Evolutionary conservation across 2,329 filamentous ascomycete genomes (phyloP), one percentile per base, ranked within the genome.

Genomic region (Emergomyces pasteurianus): DNA sequence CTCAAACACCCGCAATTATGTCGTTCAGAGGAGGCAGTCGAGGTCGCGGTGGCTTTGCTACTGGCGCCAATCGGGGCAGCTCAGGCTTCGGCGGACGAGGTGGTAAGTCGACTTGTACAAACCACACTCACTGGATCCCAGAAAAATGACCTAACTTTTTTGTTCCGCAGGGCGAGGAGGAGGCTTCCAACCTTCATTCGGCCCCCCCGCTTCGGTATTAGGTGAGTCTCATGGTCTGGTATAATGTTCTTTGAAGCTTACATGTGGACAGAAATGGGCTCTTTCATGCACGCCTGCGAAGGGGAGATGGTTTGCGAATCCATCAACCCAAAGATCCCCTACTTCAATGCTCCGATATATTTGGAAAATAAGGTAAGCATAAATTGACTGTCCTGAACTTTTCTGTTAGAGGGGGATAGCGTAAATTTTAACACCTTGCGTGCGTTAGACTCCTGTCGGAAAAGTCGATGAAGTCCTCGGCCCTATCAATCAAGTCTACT

Each of bases 321-420:
- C 68, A 87, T 88, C 77, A 97, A 96, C 81, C 81, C 88, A 70
- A 97, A 97, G 80, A 88, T 99, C 66, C 94, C 94, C 64, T 95
- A 95, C 81, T 99, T 99, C 87, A 97, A 96, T 81, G 94, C 94
- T 64, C 91, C 91, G 68, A 95, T 99, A 76, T 99, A 94, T 80
- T 87, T 97, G 71, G 92, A 97, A 83, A 99, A 97, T 82, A 99
- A 97, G 83, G 88, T 87, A 72, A 65, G 74, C 60, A 56, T 55
- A 56, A 62, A 34, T n/a, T 2, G 12, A 21, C n/a, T 21, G 21
- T 14, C 47, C 53, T n/a, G 54, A 9, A 7, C 18, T 55, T 61
- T 1, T 38, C n/a, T n/a, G 12, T 36, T n/a, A n/a, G 18, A 23
- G 28, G 2, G 52, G 6, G 38, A 4, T 18, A 36, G 21, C 21